phyloP scores from a whole-genome alignment of 2,329 filamentous ascomycete species.

The Emmonsiellopsis sp. region DNA sequence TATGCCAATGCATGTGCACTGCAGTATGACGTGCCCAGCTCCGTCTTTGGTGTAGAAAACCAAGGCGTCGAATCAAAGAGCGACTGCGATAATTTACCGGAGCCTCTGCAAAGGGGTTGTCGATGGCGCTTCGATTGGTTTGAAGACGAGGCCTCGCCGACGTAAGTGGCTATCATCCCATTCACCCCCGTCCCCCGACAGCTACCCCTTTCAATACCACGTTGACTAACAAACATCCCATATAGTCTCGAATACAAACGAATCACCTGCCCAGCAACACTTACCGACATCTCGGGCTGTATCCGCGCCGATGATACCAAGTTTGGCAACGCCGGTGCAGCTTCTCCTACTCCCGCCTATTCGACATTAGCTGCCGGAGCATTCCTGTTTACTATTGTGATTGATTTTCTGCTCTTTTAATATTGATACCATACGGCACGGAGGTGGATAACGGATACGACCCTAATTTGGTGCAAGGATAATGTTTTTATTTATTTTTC shows the following conservation, averaged over 20 bases:
- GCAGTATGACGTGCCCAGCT: neutral
- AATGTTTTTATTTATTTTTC: too few species aligned
- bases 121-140: slow-evolving; percentile 2
- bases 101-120: neutral
- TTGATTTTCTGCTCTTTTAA: too few species aligned
- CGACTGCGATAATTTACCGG: neutral
- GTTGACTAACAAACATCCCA: neutral
- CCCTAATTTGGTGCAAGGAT: too few species aligned
- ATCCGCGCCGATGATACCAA: neutral
- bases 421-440: too few species aligned
- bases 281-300: neutral
- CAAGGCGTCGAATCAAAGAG: neutral
- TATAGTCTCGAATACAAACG: neutral
- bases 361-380: too few species aligned
- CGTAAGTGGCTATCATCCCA: neutral
- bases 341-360: neutral
- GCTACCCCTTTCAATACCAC: neutral
- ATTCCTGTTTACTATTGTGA: too few species aligned
- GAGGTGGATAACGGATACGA: too few species aligned
- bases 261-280: neutral
- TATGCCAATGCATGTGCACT: neutral
- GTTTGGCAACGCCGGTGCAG: neutral
- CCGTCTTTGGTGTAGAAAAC: neutral
- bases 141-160: neutral
- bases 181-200: neutral